phyloP scores from a whole-genome alignment of 345 rosid genomes.

The Aquilaria sinensis region DNA sequence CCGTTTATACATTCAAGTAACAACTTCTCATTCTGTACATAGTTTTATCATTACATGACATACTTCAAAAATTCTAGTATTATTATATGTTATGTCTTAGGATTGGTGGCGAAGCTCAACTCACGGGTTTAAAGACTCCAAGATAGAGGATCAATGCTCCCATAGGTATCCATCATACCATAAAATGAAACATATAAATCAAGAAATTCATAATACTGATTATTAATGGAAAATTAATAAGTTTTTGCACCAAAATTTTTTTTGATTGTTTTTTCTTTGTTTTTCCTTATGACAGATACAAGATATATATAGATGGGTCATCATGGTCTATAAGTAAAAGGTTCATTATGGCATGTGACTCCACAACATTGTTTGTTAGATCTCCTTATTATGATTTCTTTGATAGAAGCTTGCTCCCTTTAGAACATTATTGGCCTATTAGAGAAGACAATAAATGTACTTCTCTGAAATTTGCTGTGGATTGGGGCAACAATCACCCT shows the following conservation, averaged over 20 bases:
- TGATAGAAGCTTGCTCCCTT: conserved; percentile 50
- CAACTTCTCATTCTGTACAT: background rate
- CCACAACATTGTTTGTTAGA: conserved; percentile 39
- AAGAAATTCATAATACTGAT: too few species aligned
- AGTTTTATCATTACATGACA: too few species aligned
- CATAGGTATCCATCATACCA: conserved; percentile 29
- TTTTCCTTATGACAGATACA: conserved; percentile 29
- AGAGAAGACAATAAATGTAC: conserved; percentile 37
- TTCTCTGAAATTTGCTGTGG: conserved; percentile 52
- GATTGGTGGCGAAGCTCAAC: conserved; percentile 33
- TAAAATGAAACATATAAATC: too few species aligned
- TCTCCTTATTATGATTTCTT: conserved; percentile 55
- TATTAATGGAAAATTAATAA: too few species aligned
- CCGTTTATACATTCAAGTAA: conserved; percentile 27
- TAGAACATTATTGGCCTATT: conserved; percentile 74
- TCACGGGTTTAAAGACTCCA: conserved; percentile 39
- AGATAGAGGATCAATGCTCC: conserved; percentile 44
- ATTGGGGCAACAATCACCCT: conserved; percentile 58
- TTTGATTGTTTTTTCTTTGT: too few species aligned
- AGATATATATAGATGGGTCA: conserved; percentile 66
- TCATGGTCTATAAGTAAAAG: conserved; percentile 81
- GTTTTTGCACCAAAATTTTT: too few species aligned
- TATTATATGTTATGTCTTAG: conserved; percentile 12
- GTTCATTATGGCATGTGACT: conserved; percentile 62
- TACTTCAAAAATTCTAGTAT: too few species aligned